These are phyloP conservation scores for Chaetomiaceae sp. DNA, from an alignment of 2,329 filamentous ascomycete species.

Conservation along the genomic window DNA sequence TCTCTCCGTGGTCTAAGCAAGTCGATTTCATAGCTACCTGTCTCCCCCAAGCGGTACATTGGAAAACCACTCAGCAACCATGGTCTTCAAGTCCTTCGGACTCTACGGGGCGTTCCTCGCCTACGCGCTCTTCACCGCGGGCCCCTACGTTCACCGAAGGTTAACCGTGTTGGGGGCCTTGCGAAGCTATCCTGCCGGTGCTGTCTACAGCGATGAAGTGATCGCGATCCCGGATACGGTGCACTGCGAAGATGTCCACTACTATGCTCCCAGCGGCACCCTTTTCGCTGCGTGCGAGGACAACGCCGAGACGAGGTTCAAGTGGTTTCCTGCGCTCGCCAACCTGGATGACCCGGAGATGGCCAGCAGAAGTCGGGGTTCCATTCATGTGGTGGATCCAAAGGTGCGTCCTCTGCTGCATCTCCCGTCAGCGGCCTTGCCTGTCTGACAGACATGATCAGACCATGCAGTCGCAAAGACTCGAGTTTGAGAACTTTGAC, in stretches of 20 bases:
- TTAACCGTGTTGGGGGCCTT: conserved; percentile 18
- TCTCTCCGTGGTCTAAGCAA: too few relatives aligned
- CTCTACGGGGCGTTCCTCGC: conserved; percentile 18
- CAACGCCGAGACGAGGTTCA: conserved; percentile 33
- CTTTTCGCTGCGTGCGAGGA: conserved; percentile 55
- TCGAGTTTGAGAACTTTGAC: conserved; percentile 46
- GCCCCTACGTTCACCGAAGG: conserved; percentile 9
- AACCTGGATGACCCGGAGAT: conserved; percentile 36
- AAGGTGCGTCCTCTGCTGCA: conserved; percentile 32
- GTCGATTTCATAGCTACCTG: too few relatives aligned
- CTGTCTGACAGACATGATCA: conserved; percentile 19
- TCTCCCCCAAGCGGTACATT: too few relatives aligned
- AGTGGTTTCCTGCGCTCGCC: conserved; percentile 47
- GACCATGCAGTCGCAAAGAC: conserved; percentile 40
- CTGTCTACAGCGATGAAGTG: conserved; percentile 27
- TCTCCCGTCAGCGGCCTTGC: too few relatives aligned
- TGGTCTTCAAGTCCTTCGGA: conserved; percentile 4
- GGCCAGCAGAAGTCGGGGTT: conserved; percentile 33
- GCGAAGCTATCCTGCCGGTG: conserved; percentile 12
- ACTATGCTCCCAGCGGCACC: conserved; percentile 40
- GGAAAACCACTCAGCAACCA: too few relatives aligned
- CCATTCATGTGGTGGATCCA: conserved; percentile 48
- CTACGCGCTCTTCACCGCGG: conserved; percentile 14
- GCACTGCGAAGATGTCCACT: conserved; percentile 56
- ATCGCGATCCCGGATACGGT: conserved; percentile 44